phyloP scores from a whole-genome alignment of 768 basidiomycete genomes.

The Termitomyces sp. region DNA sequence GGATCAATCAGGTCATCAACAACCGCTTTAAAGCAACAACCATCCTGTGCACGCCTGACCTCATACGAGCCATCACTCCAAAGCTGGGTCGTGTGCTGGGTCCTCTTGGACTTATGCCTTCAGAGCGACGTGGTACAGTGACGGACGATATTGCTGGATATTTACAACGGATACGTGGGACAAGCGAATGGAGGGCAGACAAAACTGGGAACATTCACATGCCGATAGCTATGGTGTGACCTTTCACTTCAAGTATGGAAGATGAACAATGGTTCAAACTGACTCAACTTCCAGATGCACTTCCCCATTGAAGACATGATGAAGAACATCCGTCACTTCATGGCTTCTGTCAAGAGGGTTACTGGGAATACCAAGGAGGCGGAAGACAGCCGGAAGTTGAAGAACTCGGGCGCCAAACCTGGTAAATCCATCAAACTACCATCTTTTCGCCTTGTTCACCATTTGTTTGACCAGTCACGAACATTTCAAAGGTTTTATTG shows the following conservation, averaged over 20 bases:
- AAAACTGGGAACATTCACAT: slow-evolving; percentile 79
- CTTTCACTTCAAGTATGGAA: neutral
- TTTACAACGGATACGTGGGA: slow-evolving; percentile 72
- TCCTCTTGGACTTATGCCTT: slow-evolving; percentile 94
- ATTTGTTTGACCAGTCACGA: slow-evolving; percentile 45
- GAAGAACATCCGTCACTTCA: slow-evolving; percentile 73
- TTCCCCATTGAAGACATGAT: slow-evolving; percentile 74
- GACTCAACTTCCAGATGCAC: slow-evolving; percentile 45
- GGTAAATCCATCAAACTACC: slow-evolving; percentile 25
- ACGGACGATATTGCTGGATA: slow-evolving; percentile 84
- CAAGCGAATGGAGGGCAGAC: slow-evolving; percentile 92
- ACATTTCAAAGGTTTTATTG: slow-evolving; percentile 76
- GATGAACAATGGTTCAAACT: slow-evolving; percentile 1
- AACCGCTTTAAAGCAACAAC: slow-evolving; percentile 76
- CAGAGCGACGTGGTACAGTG: slow-evolving; percentile 89
- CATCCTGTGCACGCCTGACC: slow-evolving; percentile 76
- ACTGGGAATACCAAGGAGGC: slow-evolving; percentile 66
- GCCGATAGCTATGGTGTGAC: slow-evolving; percentile 69
- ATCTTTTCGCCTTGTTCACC: slow-evolving; percentile 3
- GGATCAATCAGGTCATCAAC: slow-evolving; percentile 52
- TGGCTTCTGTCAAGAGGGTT: slow-evolving; percentile 66
- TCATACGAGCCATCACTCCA: slow-evolving; percentile 74
- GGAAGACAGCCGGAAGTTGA: slow-evolving; percentile 34
- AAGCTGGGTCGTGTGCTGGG: slow-evolving; percentile 76
- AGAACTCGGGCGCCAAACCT: slow-evolving; percentile 41